Percentiles rank a stretch among this genome's conserved stretches.
Conservation (phyloP, 2,329 filamentous ascomycete species). For the Ophiostoma pallidulum region DNA sequence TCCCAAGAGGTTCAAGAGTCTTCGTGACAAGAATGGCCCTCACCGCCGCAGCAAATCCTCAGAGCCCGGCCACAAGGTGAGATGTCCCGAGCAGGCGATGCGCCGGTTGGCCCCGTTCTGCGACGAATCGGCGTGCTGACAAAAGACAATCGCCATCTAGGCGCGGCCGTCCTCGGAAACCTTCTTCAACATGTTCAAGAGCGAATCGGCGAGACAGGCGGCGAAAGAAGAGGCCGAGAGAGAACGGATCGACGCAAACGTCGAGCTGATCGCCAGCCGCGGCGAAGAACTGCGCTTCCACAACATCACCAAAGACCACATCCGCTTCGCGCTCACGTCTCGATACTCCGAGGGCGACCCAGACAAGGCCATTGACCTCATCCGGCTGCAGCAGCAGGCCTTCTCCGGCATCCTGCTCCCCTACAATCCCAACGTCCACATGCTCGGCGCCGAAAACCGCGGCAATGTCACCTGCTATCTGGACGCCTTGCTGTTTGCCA, state of each 20-base stretch:
- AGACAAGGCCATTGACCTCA: constrained; percentile 65
- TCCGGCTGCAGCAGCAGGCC: constrained; percentile 71
- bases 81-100: neutral
- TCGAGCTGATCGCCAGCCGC: constrained; percentile 31
- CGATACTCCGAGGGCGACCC: constrained; percentile 59
- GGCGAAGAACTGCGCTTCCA: constrained; percentile 37
- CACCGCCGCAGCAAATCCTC: constrained; percentile 47
- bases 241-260: constrained; percentile 20
- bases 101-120: constrained; percentile 11
- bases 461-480: constrained; percentile 88
- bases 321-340: constrained; percentile 47
- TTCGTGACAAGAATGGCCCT: constrained; percentile 53
- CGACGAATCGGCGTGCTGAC: neutral
- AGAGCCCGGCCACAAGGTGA: constrained; percentile 45
- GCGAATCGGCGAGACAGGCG: constrained; percentile 46
- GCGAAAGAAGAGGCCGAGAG: constrained; percentile 45
- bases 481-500: constrained; percentile 83
- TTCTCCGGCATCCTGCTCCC: constrained; percentile 68
- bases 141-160: constrained; percentile 24
- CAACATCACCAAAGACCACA: constrained; percentile 46
- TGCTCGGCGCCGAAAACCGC: constrained; percentile 81
- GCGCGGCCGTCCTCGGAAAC: constrained; percentile 45
- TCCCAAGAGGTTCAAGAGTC: constrained; percentile 58
- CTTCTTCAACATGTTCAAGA: constrained; percentile 56
- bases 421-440: constrained; percentile 60